Conservation (phyloP, 495 filamentous ascomycete species). For the Lentithecium fluviatile region DNA sequence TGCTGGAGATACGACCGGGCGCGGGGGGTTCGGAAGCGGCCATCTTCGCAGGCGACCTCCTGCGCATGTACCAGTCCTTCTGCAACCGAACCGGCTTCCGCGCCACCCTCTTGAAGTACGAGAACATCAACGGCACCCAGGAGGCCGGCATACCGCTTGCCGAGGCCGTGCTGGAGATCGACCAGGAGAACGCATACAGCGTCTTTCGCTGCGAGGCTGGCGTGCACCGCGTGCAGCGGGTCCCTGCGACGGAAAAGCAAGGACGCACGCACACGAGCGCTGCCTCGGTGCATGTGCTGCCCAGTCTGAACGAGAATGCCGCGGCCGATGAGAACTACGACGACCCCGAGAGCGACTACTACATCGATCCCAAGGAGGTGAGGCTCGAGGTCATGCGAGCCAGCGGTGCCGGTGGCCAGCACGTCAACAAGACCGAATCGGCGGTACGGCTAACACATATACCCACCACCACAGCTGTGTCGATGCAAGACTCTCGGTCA, state of each 20-base stretch:
- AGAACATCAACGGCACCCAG: constrained; percentile 50
- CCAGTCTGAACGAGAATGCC: constrained; percentile 67
- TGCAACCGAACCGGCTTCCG: constrained; percentile 65
- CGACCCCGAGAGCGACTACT: constrained; percentile 86
- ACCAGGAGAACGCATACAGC: constrained; percentile 72
- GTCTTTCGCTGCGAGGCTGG: constrained; percentile 81
- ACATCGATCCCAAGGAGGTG: constrained; percentile 83
- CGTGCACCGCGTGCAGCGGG: constrained; percentile 90
- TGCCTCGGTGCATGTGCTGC: constrained; percentile 85
- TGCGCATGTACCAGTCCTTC: constrained; percentile 85
- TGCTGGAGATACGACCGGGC: constrained; percentile 88
- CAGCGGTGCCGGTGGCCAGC: constrained; percentile 88
- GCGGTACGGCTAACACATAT: constrained; percentile 91
- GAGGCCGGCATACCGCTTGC: constrained; percentile 60
- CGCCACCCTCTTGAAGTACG: constrained; percentile 55
- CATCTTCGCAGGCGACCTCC: constrained; percentile 80
- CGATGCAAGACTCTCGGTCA: constrained; percentile 90
- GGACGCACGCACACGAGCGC: constrained; percentile 92
- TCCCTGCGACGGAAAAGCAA: constrained; percentile 84
- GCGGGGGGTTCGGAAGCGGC: constrained; percentile 91
- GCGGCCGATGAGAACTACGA: constrained; percentile 62
- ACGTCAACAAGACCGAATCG: constrained; percentile 97
- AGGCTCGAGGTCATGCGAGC: constrained; percentile 87
- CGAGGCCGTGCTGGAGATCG: constrained; percentile 88
- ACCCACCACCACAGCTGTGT: constrained; percentile 79